Evolutionary conservation across 2,329 filamentous ascomycete species (phyloP).

Genomic region (Apiospora kogelbergensis): DNA sequence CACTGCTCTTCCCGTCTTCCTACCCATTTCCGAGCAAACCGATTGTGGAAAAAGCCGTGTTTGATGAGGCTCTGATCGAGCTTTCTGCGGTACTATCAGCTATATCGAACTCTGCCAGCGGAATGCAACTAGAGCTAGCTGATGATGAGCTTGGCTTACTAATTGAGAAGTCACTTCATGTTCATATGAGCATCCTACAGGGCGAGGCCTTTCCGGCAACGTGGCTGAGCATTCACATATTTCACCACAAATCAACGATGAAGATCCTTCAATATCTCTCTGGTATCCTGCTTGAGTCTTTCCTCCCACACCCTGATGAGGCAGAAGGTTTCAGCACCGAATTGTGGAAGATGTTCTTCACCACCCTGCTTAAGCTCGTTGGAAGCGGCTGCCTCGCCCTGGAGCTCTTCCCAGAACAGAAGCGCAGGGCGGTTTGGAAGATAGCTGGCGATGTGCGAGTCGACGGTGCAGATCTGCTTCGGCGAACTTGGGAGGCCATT

Average conservation of each 20-base stretch:
- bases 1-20: slow-evolving; percentile 82
- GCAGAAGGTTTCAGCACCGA: slow-evolving; percentile 91
- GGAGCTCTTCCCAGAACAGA: slow-evolving; percentile 96
- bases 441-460: slow-evolving; percentile 96
- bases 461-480: slow-evolving; percentile 81
- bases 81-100: slow-evolving; percentile 85
- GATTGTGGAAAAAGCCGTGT: slow-evolving; percentile 55
- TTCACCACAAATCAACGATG: slow-evolving; percentile 88
- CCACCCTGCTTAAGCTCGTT: slow-evolving; percentile 83
- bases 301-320: slow-evolving; percentile 86
- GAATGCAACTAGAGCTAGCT: slow-evolving; percentile 73
- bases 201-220: slow-evolving; percentile 85
- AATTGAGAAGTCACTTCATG: slow-evolving; percentile 75
- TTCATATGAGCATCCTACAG: slow-evolving; percentile 84
- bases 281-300: slow-evolving; percentile 75
- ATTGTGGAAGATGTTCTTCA: slow-evolving; percentile 92
- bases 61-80: slow-evolving; percentile 87
- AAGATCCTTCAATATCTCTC: slow-evolving; percentile 81
- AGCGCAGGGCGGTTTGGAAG: slow-evolving; percentile 95
- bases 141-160: slow-evolving; percentile 74
- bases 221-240: slow-evolving; percentile 93
- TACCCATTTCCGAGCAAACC: slow-evolving; percentile 84
- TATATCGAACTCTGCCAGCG: slow-evolving; percentile 70
- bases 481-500: slow-evolving; percentile 89
- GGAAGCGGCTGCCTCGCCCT: slow-evolving; percentile 85